phyloP scores from a whole-genome alignment of 169 alveolate genomes.

The Eimeria necatrix region DNA sequence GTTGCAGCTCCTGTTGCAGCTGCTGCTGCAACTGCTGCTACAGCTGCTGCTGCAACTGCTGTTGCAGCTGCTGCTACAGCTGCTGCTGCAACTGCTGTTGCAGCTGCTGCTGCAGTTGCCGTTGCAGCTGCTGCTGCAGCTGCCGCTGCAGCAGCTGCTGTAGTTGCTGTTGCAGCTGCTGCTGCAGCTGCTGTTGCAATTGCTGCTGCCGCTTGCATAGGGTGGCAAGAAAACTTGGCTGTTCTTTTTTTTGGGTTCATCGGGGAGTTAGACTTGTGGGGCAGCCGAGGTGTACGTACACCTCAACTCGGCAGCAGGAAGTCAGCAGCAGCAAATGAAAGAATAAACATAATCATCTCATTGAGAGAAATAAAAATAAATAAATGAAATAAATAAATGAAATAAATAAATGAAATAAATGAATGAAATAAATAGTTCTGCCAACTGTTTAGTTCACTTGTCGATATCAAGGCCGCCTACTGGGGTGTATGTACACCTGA shows the following conservation, averaged over 20 bases:
- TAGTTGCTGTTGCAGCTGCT: too few species aligned
- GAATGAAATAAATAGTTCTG: background rate
- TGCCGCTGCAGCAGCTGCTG: too few species aligned
- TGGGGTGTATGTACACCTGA: constrained; percentile 30
- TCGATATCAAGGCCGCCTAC: background rate
- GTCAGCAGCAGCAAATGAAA: too few species aligned
- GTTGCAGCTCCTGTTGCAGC: too few species aligned
- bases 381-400: background rate
- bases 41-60: too few species aligned
- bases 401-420: background rate
- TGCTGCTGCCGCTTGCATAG: too few species aligned
- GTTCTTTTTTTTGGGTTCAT: background rate
- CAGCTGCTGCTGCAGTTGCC: too few species aligned
- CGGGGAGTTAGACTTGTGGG: background rate
- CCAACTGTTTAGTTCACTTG: background rate
- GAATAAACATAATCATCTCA: background rate
- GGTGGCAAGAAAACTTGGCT: background rate
- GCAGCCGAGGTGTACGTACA: background rate
- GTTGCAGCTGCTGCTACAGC: too few species aligned
- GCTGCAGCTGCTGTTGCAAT: too few species aligned
- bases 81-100: too few species aligned
- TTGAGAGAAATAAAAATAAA: background rate
- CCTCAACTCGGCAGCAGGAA: background rate
- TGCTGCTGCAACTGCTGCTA: too few species aligned
- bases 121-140: too few species aligned